Evolutionary conservation across 2,329 filamentous ascomycete species (phyloP).

Genomic region (Shiraia sp.): DNA sequence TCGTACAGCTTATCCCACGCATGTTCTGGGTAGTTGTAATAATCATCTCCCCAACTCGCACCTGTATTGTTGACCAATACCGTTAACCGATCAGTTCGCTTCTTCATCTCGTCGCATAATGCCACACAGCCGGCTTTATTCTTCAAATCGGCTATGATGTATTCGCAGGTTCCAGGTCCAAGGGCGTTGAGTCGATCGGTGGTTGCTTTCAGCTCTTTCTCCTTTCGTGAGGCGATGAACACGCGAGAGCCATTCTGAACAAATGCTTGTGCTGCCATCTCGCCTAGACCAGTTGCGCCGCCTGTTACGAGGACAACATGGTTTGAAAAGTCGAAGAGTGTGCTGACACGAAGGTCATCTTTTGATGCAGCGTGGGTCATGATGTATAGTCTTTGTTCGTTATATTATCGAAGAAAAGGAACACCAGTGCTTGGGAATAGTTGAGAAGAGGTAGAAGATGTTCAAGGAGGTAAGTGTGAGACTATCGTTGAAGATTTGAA

Average conservation of each 20-base stretch:
- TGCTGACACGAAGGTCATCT: constrained; percentile 37
- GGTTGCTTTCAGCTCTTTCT: constrained; percentile 54
- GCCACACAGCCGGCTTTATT: constrained; percentile 56
- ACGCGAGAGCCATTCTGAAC: constrained; percentile 58
- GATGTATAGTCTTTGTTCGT: too few species aligned
- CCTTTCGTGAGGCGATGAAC: constrained; percentile 59
- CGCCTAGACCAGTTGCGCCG: constrained; percentile 56
- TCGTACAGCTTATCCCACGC: constrained; percentile 63
- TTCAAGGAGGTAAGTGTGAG: neutral
- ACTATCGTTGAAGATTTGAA: constrained; percentile 1
- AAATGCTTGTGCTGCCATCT: constrained; percentile 60
- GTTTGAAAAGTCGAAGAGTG: constrained; percentile 41
- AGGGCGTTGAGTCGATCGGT: constrained; percentile 54
- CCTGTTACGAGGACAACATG: constrained; percentile 56
- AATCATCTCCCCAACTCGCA: constrained; percentile 59
- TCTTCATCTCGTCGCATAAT: constrained; percentile 54
- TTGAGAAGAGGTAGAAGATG: constrained; percentile 3
- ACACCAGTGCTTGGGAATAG: too few species aligned
- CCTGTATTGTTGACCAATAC: constrained; percentile 59
- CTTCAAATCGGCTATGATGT: constrained; percentile 57
- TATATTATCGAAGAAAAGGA: too few species aligned
- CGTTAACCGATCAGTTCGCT: constrained; percentile 48
- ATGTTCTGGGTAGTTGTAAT: constrained; percentile 61
- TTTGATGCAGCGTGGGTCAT: constrained; percentile 38
- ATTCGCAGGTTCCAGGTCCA: constrained; percentile 56